Evolutionary conservation across 2,329 filamentous ascomycete species (phyloP), one percentile per base, ranked within the genome.

Genomic region (Aureobasidium subglaciale): DNA sequence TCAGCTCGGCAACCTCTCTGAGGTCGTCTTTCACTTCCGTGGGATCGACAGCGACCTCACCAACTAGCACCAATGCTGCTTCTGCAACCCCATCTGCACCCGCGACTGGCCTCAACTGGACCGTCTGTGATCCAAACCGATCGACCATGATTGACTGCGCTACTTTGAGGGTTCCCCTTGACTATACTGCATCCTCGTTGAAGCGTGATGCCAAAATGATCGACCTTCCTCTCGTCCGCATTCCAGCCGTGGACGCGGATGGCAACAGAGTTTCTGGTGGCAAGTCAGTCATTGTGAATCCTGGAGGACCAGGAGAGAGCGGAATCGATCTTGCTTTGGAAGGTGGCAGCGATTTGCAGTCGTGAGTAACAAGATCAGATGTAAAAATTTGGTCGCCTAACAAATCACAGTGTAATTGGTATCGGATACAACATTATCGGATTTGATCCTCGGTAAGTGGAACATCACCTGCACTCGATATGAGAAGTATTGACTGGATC

Each of bases 231-330:
- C 60, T 79, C 4, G 67, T 71, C 20, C 73, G 71, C 41, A 64
- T 76, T 6, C 72, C 75, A 0, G 75, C 75, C 6, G n/a, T n/a
- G n/a, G n/a, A n/a, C n/a, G n/a, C n/a, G n/a, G 6, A 15, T 4
- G 63, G 68, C 13, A 64, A 70, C 4, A 74, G 78, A 62, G 62
- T 70, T 13, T 67, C 68, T 4, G 75, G 76, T 59, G 73, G 73
- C 1, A 75, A 76, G 3, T 68, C 75, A 1, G 68, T 79, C 25
- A 52, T 79, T 7, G 67, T 76, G 7, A 79, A 79, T 57, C 75
- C 32, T 42, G 60, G 63, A 32, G 75, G 75, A 1, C 75, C 75
- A 3, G 75, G 75, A n/a, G 72, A 69, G 13, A 71, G 71, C 8
- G 75, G 75, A 8, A 65, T 74, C 4, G 48, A 62, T 11, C 64